A percentile compares a stretch with the other conserved stretches of the same genome.
Evolutionary conservation across 169 alveolate genomes (phyloP).

Genomic region (Eimeria necatrix): DNA sequence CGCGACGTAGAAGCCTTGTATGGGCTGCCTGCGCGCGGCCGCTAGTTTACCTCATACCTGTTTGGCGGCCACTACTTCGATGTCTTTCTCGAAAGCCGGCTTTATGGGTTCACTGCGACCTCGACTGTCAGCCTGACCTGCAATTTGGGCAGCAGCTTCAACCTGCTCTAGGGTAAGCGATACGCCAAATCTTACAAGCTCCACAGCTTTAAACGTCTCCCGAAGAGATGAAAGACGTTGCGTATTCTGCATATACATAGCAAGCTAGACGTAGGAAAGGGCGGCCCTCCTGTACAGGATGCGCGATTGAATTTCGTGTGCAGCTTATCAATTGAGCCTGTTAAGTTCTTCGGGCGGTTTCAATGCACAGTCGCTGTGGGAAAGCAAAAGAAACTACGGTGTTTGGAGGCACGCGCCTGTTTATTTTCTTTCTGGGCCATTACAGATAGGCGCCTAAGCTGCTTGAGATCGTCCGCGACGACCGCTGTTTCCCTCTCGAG

Average conservation of each 20-base stretch:
- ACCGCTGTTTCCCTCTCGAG: conserved; percentile 46
- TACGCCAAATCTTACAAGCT: conserved; percentile 44
- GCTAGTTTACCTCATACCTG: not conserved
- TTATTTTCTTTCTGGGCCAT: conserved; percentile 54
- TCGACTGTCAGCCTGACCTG: conserved; percentile 52
- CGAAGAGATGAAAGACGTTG: conserved; percentile 53
- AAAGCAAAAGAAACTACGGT: too few relatives aligned
- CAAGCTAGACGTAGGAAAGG: not conserved
- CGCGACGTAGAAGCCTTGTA: too few relatives aligned
- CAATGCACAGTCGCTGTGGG: too few relatives aligned
- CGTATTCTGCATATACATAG: conserved; percentile 28
- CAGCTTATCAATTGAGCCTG: too few relatives aligned
- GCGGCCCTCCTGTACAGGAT: too few relatives aligned
- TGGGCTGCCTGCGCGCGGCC: too few relatives aligned
- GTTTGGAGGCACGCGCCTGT: not conserved
- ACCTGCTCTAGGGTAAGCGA: conserved; percentile 69
- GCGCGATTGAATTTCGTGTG: too few relatives aligned
- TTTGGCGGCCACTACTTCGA: conserved; percentile 41
- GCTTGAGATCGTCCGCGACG: conserved; percentile 61
- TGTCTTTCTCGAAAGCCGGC: conserved; percentile 66
- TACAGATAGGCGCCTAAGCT: conserved; percentile 5
- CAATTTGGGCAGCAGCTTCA: conserved; percentile 66
- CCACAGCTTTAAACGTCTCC: conserved; percentile 67
- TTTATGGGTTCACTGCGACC: conserved; percentile 20
- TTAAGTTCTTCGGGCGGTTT: too few relatives aligned